Evolutionary conservation across 225 moss, liverwort and hornwort species (phyloP), one percentile per base, ranked within the genome.

Genomic region (Anthoceros angustus): DNA sequence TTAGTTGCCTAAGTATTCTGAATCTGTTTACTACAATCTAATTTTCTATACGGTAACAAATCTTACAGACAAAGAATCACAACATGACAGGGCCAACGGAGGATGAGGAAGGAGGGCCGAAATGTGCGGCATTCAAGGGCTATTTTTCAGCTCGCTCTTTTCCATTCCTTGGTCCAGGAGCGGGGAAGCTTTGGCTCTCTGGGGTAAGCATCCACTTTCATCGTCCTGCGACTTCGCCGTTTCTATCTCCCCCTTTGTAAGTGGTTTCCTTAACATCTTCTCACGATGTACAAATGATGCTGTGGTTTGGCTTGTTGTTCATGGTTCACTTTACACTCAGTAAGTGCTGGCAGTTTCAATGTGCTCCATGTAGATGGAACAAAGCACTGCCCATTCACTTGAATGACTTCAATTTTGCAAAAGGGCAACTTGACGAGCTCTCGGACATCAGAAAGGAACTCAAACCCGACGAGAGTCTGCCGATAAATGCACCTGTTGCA

Each of bases 341-440:
- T 32, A 32, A 32, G 4, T 32, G 32, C 32, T 32, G 4, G 4
- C 32, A 32, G 32, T 32, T 32, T 32, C 32, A 1, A 32, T 1
- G 32, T 32, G 32, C 2, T 32, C 32, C 32, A 32, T 14, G 64
- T 76, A 80, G 80, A 70, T 80, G 80, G 80, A 80, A 80, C 68
- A 72, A 72, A 40, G 66, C 72, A 11, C 64, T 80, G 70, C 70
- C 77, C 67, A 62, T 77, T 68, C 77, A 80, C 61, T 74, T 77
- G 40, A 80, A 65, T 40, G 80, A 72, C 67, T 77, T 80, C 72
- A 80, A 68, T 40, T 77, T 80, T 65, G 80, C 77, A 21, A 80
- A 75, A 68, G 61, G 42, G 46, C 74, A 80, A 67, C 70, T 77
- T 7, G 32, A 32, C 32, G 32, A 32, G 32, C 32, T 32, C 32